Evolutionary conservation across 2,329 filamentous ascomycete species (phyloP).

Genomic region (Diaporthe sp.): DNA sequence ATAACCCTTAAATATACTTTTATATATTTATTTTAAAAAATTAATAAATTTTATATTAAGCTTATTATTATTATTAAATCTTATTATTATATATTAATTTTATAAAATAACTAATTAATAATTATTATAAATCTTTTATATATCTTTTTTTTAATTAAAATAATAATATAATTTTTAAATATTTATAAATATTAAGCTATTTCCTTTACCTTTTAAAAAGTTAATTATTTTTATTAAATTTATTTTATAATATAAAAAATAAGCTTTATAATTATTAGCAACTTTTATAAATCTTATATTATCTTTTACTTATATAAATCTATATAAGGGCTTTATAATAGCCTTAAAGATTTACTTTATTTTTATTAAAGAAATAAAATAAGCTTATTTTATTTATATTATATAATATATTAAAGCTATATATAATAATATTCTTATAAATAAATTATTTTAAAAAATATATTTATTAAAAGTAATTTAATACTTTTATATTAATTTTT

Average conservation of each 20-base stretch:
- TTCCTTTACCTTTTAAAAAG: not conserved
- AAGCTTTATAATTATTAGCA: not conserved
- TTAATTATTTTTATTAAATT: not conserved
- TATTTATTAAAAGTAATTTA: not conserved
- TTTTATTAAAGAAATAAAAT: not conserved
- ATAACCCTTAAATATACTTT: not conserved
- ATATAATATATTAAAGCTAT: not conserved
- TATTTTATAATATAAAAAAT: not conserved
- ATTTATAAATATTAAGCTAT: not conserved
- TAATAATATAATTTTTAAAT: not conserved
- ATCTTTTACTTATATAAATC: not conserved
- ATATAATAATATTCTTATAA: not conserved
- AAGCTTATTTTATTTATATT: not conserved
- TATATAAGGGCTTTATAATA: not conserved
- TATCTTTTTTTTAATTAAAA: not conserved
- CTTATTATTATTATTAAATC: not conserved
- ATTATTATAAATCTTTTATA: not conserved
- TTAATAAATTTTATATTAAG: not conserved
- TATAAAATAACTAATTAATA: not conserved
- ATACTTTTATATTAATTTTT: not conserved
- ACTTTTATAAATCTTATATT: not conserved
- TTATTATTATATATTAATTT: not conserved
- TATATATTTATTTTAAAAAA: not conserved
- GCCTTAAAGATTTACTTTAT: not conserved
- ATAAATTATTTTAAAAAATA: not conserved